Conservation (phyloP, 2,329 filamentous ascomycete species). For the Diaporthe sp. region DNA sequence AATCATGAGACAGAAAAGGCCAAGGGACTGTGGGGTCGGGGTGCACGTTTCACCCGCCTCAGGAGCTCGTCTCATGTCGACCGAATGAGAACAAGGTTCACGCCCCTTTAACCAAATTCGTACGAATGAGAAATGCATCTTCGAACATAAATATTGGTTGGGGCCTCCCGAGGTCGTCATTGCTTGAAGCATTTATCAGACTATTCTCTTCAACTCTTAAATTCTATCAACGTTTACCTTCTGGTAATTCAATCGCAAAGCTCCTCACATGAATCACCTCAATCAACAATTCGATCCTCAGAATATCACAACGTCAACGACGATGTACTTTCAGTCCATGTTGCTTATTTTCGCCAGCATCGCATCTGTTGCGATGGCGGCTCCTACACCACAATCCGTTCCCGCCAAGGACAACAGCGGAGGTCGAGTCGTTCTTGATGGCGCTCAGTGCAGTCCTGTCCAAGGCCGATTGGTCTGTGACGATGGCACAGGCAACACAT, state of each 20-base stretch:
- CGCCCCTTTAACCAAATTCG: not conserved
- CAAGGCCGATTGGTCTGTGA: slow-evolving; percentile 4
- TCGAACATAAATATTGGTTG: not conserved
- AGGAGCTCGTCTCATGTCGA: slow-evolving; percentile 16
- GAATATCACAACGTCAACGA: not conserved
- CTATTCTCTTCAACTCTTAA: not conserved
- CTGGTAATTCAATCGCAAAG: not conserved
- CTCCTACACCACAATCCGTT: not conserved
- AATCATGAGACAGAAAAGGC: not conserved
- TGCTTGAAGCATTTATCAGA: not conserved
- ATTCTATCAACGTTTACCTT: not conserved
- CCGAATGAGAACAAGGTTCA: slow-evolving; percentile 2
- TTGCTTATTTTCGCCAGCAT: not conserved
- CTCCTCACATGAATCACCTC: not conserved
- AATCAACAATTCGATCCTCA: no score
- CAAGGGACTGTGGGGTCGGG: not conserved
- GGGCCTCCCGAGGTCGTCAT: not conserved
- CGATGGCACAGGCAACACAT: not conserved
- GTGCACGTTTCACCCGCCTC: slow-evolving; percentile 9
- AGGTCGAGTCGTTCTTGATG: not conserved
- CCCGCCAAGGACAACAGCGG: slow-evolving; percentile 6
- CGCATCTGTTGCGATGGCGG: not conserved
- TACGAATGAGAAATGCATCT: not conserved
- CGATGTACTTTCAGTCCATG: not conserved
- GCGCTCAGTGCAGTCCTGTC: not conserved